Evolutionary conservation across 257 asterid species (phyloP).

Genomic region (Rehmannia glutinosa): DNA sequence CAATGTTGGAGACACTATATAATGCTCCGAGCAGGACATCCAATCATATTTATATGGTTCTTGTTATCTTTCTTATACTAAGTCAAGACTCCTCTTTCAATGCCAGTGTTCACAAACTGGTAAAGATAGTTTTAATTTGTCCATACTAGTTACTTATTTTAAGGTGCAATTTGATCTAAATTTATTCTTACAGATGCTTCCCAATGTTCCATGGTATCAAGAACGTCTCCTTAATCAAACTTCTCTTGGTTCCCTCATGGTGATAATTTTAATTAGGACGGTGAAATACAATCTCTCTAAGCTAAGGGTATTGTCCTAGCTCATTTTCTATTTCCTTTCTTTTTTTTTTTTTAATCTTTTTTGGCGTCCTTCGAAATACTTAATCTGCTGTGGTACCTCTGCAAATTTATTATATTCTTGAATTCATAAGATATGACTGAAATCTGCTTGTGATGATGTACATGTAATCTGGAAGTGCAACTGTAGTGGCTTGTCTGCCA

Average conservation of each 20-base stretch:
- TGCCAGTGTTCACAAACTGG: constrained; percentile 88
- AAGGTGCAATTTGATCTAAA: constrained; percentile 18
- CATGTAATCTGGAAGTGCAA: constrained; percentile 10
- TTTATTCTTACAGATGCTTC: constrained; percentile 56
- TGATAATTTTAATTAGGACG: constrained; percentile 77
- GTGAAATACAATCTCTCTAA: constrained; percentile 74
- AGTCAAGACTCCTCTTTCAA: constrained; percentile 97
- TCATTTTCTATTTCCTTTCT: background rate
- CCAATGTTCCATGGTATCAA: constrained; percentile 70
- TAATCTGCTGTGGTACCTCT: too few species aligned
- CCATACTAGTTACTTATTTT: background rate
- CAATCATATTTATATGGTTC: constrained; percentile 93
- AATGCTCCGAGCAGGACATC: constrained; percentile 78
- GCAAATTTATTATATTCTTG: too few species aligned
- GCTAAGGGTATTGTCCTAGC: constrained; percentile 47
- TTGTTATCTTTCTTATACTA: constrained; percentile 84
- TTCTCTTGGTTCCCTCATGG: constrained; percentile 79
- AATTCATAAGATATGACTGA: too few species aligned
- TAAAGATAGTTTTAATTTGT: constrained; percentile 25
- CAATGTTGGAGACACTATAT: constrained; percentile 91
- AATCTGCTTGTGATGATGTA: background rate
- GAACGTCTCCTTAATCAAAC: constrained; percentile 50
- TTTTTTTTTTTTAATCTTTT: too few species aligned
- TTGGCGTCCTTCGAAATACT: too few species aligned
- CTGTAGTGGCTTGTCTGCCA: too few species aligned